A percentile compares a stretch with the other conserved stretches of the same genome.
phyloP scores from a whole-genome alignment of 768 basidiomycete genomes.

The Mycena pura region DNA sequence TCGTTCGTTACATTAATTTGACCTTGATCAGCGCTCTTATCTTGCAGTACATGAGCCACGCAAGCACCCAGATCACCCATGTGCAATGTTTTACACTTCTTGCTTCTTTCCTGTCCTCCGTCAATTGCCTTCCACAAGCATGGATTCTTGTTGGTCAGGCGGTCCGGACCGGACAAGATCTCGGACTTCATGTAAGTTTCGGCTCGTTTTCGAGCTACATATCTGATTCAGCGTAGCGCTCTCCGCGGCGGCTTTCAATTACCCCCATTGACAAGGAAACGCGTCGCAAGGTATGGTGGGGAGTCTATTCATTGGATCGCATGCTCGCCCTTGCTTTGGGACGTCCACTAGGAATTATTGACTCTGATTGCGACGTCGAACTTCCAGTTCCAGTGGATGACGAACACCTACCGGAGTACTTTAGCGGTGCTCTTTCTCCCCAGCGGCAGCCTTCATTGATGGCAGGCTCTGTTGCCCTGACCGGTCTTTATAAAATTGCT shows the following conservation, averaged over 20 bases:
- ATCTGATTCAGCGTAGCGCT: constrained; percentile 60
- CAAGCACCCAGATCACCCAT: constrained; percentile 83
- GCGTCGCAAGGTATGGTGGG: constrained; percentile 93
- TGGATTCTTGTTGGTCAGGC: constrained; percentile 94
- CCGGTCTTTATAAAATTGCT: constrained; percentile 82
- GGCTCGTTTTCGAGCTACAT: constrained; percentile 7
- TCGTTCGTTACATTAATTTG: constrained; percentile 19
- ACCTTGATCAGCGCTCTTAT: constrained; percentile 68
- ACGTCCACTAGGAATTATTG: constrained; percentile 87
- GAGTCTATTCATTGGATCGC: constrained; percentile 87
- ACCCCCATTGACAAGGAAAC: constrained; percentile 86
- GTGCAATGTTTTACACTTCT: constrained; percentile 91
- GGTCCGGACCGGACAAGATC: constrained; percentile 87
- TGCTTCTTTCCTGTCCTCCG: constrained; percentile 89
- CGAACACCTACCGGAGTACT: constrained; percentile 74
- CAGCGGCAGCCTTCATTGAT: constrained; percentile 73
- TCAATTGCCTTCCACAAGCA: constrained; percentile 93
- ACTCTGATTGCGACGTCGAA: constrained; percentile 90
- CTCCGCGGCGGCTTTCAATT: constrained; percentile 75
- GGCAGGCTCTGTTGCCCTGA: constrained; percentile 80
- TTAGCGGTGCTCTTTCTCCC: constrained; percentile 63
- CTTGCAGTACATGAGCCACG: constrained; percentile 90
- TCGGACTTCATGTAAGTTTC: constrained; percentile 84
- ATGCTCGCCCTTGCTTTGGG: constrained; percentile 93
- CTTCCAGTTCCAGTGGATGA: constrained; percentile 86